phyloP scores from a whole-genome alignment of 2,329 filamentous ascomycete genomes.

The Aspergillus persii region DNA sequence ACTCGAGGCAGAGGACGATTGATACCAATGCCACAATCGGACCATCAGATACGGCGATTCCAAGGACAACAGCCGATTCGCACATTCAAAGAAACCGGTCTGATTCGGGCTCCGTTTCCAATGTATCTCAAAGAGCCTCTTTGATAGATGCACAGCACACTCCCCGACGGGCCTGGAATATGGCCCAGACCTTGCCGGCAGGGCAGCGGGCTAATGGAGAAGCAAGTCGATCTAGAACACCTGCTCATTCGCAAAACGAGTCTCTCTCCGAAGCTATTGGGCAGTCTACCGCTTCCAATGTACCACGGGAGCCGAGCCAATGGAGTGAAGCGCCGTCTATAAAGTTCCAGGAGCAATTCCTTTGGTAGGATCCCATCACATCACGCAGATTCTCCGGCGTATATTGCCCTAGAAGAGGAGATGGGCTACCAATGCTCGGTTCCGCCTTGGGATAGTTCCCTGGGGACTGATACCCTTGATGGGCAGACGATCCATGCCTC shows the following conservation, averaged over 20 bases:
- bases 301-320: slow-evolving; percentile 16
- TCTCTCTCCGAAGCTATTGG: not conserved
- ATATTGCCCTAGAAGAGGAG: slow-evolving; percentile 3
- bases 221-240: not conserved
- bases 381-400: not conserved
- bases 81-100: not conserved
- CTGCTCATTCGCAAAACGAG: not conserved
- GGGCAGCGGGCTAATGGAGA: not conserved
- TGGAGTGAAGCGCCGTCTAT: slow-evolving; percentile 32
- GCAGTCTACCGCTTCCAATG: not conserved
- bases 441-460: slow-evolving; percentile 1
- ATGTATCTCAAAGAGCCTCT: not conserved
- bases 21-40: not conserved
- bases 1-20: not conserved
- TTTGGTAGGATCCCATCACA: slow-evolving; percentile 27
- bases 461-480: slow-evolving; percentile 71
- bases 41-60: not conserved
- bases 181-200: not conserved
- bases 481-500: slow-evolving; percentile 85
- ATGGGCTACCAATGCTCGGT: slow-evolving; percentile 1
- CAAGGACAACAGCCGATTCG: not conserved
- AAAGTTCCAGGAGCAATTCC: slow-evolving; percentile 33
- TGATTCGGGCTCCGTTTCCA: not conserved
- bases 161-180: not conserved
- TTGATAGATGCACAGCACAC: not conserved